Evolutionary conservation across 1,139 yeast genomes (phyloP).

Genomic region (Geotrichum siamense): DNA sequence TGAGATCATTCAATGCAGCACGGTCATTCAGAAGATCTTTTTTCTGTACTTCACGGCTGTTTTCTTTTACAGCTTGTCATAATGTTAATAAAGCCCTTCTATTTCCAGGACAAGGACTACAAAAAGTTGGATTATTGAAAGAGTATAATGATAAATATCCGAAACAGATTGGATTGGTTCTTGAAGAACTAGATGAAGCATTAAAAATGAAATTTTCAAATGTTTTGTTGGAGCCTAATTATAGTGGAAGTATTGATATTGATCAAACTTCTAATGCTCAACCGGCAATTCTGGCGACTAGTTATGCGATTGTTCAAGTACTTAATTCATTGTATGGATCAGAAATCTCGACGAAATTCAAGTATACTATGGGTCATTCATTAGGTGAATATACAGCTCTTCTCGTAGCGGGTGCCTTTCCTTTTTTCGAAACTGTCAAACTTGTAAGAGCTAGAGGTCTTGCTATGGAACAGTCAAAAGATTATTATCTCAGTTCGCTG

Average conservation of each 20-base stretch:
- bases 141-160: conserved; percentile 25
- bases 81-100: conserved; percentile 18
- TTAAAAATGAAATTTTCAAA: conserved; percentile 28
- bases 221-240: conserved; percentile 23
- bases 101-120: conserved; percentile 40
- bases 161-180: conserved; percentile 24
- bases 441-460: conserved; percentile 47
- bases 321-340: conserved; percentile 26
- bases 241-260: conserved; percentile 19
- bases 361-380: conserved; percentile 49
- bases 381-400: conserved; percentile 57
- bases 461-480: conserved; percentile 42
- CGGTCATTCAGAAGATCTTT: not conserved
- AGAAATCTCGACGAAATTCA: conserved; percentile 22
- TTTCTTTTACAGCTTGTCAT: not conserved
- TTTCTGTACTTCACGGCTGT: not conserved
- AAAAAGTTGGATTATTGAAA: conserved; percentile 34
- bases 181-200: conserved; percentile 32
- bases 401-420: conserved; percentile 40
- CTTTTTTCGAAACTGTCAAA: conserved; percentile 40
- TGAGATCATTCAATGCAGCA: too few species aligned
- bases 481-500: conserved; percentile 29
- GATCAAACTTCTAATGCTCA: conserved; percentile 49
- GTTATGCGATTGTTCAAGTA: conserved; percentile 38
- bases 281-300: conserved; percentile 51